Conservation (phyloP, 495 filamentous ascomycete genomes). For the Lepidopterella palustris region DNA sequence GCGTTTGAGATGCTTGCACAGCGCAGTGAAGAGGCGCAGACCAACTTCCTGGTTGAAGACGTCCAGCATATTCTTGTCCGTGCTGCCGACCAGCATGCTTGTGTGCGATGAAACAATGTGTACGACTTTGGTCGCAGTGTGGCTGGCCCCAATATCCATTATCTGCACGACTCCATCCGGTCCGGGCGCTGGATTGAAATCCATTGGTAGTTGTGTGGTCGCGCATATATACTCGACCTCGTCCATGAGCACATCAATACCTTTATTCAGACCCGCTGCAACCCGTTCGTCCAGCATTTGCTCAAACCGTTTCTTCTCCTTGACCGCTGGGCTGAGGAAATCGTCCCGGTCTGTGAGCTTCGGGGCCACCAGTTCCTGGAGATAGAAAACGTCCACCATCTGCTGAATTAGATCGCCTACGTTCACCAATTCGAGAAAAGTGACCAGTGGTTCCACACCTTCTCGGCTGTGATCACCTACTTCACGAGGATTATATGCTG, state of each 20-base stretch:
- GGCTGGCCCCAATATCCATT: constrained; percentile 73
- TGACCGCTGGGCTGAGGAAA: constrained; percentile 82
- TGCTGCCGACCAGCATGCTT: constrained; percentile 82
- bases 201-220: constrained; percentile 75
- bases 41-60: constrained; percentile 99
- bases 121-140: constrained; percentile 72
- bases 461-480: constrained; percentile 61
- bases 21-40: constrained; percentile 75
- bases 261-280: constrained; percentile 90
- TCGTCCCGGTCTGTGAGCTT: constrained; percentile 88
- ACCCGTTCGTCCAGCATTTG: constrained; percentile 98
- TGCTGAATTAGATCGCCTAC: constrained; percentile 97
- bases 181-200: constrained; percentile 74
- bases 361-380: constrained; percentile 78
- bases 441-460: constrained; percentile 86
- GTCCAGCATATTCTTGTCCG: constrained; percentile 94
- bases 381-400: constrained; percentile 99
- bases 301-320: constrained; percentile 97
- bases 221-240: constrained; percentile 95
- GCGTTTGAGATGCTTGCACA: constrained; percentile 96
- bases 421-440: constrained; percentile 95
- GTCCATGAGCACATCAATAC: constrained; percentile 96
- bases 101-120: constrained; percentile 82
- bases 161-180: constrained; percentile 34
- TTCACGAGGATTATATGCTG: constrained; percentile 83